These are phyloP conservation scores for Collybia sp. DNA, from an alignment of 768 basidiomycete species.

Conservation along the genomic window DNA sequence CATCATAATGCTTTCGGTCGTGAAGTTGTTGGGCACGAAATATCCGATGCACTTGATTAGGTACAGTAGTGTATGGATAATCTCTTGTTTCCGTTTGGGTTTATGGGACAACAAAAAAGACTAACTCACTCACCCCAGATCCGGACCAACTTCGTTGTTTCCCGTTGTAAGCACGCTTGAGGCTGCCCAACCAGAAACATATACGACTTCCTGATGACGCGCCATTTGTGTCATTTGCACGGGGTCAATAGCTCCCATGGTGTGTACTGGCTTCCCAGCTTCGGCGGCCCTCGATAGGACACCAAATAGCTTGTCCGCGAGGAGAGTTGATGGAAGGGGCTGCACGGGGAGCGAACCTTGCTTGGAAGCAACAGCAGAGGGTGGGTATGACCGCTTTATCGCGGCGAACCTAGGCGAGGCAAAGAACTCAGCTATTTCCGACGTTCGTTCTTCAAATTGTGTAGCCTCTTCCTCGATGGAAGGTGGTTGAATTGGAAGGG, in stretches of 20 bases:
- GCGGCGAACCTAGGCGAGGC: constrained; percentile 64
- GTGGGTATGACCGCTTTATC: constrained; percentile 76
- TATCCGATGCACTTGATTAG: constrained; percentile 90
- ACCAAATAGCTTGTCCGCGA: constrained; percentile 81
- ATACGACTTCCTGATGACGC: constrained; percentile 77
- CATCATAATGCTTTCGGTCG: constrained; percentile 91
- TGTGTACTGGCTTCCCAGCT: constrained; percentile 71
- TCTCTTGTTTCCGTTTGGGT: constrained; percentile 43
- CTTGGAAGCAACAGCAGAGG: constrained; percentile 79
- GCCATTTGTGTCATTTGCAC: constrained; percentile 97
- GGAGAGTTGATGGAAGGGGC: constrained; percentile 70
- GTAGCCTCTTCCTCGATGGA: constrained; percentile 51
- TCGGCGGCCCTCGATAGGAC: constrained; percentile 59
- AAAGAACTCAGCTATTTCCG: constrained; percentile 71
- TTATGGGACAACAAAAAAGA: not conserved
- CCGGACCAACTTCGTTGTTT: constrained; percentile 89
- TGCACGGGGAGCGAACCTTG: constrained; percentile 83
- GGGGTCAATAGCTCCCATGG: constrained; percentile 92
- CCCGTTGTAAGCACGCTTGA: constrained; percentile 86
- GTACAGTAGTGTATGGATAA: constrained; percentile 95
- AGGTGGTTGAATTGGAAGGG: constrained; percentile 56
- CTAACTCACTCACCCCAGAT: constrained; percentile 67
- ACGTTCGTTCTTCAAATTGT: constrained; percentile 57
- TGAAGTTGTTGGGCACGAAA: constrained; percentile 91
- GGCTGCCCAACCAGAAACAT: constrained; percentile 91